These are phyloP conservation scores for Torulaspora maleeae DNA, from an alignment of 805 yeast species.

Conservation along the genomic window DNA sequence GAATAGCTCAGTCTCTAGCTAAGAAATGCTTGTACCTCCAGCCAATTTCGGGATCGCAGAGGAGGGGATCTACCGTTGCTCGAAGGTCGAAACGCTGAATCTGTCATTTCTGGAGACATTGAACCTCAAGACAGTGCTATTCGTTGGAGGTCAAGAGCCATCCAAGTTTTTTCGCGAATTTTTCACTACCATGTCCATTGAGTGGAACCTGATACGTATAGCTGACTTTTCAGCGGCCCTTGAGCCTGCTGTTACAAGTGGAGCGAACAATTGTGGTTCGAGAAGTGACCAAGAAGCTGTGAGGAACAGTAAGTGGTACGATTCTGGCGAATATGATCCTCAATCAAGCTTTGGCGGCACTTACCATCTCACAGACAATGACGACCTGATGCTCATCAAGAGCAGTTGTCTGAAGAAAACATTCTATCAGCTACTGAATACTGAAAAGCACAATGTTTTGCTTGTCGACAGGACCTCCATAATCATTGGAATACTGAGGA, in stretches of 20 bases:
- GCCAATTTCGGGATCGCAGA: slow-evolving; percentile 90
- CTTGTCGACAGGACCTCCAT: slow-evolving; percentile 78
- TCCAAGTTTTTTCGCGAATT: slow-evolving; percentile 64
- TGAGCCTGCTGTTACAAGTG: slow-evolving; percentile 10
- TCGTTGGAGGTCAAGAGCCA: slow-evolving; percentile 83
- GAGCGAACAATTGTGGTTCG: slow-evolving; percentile 4
- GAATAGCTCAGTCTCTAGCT: background rate
- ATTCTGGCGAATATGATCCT: background rate
- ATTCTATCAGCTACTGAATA: slow-evolving; percentile 60
- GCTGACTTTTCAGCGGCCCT: slow-evolving; percentile 27
- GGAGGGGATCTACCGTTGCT: slow-evolving; percentile 77
- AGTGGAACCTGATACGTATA: slow-evolving; percentile 39
- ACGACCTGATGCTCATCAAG: slow-evolving; percentile 75
- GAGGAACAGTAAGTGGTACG: background rate
- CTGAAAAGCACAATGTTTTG: slow-evolving; percentile 58
- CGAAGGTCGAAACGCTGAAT: slow-evolving; percentile 70
- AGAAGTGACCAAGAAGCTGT: slow-evolving; percentile 18
- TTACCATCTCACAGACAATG: slow-evolving; percentile 37
- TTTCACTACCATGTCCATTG: slow-evolving; percentile 52
- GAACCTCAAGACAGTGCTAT: slow-evolving; percentile 59
- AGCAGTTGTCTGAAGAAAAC: slow-evolving; percentile 60
- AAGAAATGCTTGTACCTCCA: slow-evolving; percentile 79
- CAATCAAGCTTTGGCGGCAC: slow-evolving; percentile 4
- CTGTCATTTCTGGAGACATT: slow-evolving; percentile 75
- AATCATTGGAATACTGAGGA: slow-evolving; percentile 73